Evolutionary conservation across 495 filamentous ascomycete genomes (phyloP).

Genomic region (Aspergillus diversus): DNA sequence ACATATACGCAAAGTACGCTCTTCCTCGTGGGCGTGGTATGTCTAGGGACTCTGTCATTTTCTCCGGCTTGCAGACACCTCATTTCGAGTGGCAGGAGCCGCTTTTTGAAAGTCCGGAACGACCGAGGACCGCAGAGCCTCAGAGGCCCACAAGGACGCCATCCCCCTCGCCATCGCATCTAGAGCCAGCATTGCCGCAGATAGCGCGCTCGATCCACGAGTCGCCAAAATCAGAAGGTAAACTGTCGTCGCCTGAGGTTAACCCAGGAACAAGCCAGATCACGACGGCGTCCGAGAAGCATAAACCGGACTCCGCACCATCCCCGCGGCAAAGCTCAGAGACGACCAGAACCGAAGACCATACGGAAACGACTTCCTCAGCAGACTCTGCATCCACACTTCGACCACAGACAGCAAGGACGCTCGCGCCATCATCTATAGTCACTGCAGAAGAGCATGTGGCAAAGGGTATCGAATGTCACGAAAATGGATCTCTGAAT

Average conservation of each 20-base stretch:
- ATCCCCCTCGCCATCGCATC: constrained; percentile 35
- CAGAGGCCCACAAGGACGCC: constrained; percentile 43
- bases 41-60: constrained; percentile 69
- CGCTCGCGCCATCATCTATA: constrained; percentile 48
- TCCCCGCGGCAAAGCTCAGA: constrained; percentile 18
- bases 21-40: constrained; percentile 80
- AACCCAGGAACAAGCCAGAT: constrained; percentile 16
- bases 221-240: constrained; percentile 28
- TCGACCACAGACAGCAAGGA: constrained; percentile 56
- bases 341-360: constrained; percentile 35
- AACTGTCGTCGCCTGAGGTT: constrained; percentile 24
- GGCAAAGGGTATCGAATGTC: constrained; percentile 80
- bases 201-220: constrained; percentile 44
- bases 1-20: constrained; percentile 81
- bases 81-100: constrained; percentile 66
- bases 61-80: constrained; percentile 62
- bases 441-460: constrained; percentile 86
- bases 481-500: constrained; percentile 80
- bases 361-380: constrained; percentile 58
- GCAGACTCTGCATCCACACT: constrained; percentile 69
- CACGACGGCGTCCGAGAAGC: constrained; percentile 23
- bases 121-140: constrained; percentile 40
- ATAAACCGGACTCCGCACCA: constrained; percentile 40
- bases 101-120: constrained; percentile 48
- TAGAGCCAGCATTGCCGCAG: constrained; percentile 30